Conservation (phyloP, 768 basidiomycete species). For the Dentipellis fragilis region DNA sequence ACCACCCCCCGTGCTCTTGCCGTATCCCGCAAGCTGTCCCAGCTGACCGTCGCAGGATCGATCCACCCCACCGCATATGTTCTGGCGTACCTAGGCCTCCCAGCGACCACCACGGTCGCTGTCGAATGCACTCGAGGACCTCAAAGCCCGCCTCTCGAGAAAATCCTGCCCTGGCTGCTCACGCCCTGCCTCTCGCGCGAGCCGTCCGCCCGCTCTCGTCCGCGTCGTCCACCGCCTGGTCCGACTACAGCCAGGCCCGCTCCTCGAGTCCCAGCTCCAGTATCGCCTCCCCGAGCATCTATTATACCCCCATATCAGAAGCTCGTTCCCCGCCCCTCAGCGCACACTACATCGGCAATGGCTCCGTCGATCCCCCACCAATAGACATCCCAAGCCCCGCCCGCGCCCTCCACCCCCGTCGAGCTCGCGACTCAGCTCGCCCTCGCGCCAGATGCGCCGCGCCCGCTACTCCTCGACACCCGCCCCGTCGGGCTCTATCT, state of each 20-base stretch:
- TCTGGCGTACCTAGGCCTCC: no score
- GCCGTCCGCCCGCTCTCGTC: conserved; percentile 17
- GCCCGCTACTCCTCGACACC: conserved; percentile 76
- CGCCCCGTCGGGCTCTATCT: conserved; percentile 60
- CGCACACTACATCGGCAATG: conserved; percentile 20
- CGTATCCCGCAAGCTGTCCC: no score
- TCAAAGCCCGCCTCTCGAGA: no score
- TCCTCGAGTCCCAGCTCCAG: conserved; percentile 38
- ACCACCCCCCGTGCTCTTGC: no score
- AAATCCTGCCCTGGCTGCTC: no score
- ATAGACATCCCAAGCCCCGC: conserved; percentile 16
- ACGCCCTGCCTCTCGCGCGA: no score
- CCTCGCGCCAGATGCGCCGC: conserved; percentile 22
- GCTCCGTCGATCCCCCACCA: conserved; percentile 12
- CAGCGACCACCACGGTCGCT: conserved; percentile 15
- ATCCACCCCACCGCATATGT: no score
- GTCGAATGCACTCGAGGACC: no score
- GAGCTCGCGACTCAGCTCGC: conserved; percentile 38
- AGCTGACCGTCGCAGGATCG: no score
- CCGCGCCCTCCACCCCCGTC: conserved; percentile 35
- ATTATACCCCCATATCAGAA: conserved; percentile 45
- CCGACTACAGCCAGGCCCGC: conserved; percentile 22
- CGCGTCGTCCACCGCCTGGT: conserved; percentile 14
- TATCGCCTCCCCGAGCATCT: conserved; percentile 29
- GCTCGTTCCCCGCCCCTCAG: conserved; percentile 18